These are phyloP conservation scores for Suhomyces ambrosiae DNA, from an alignment of 1,139 yeast genomes.

Conservation along the genomic window DNA sequence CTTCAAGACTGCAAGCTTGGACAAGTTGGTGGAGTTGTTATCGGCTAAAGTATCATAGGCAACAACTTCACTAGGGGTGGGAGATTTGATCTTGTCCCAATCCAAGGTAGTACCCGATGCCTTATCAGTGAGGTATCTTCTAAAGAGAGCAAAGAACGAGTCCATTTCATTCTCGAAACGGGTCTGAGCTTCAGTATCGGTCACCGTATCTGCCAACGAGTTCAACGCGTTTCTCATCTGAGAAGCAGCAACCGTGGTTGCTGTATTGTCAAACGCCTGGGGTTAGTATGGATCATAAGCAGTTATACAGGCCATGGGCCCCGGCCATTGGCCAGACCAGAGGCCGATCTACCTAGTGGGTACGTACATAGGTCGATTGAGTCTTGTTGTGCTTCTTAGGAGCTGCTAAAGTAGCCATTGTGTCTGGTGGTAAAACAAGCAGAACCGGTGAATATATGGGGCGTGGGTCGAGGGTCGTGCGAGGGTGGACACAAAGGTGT, in stretches of 20 bases:
- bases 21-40: slow-evolving; percentile 50
- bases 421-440: slow-evolving; percentile 2
- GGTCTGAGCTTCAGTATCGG: slow-evolving; percentile 53
- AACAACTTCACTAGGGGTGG: slow-evolving; percentile 83
- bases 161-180: slow-evolving; percentile 93
- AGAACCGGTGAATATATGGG: slow-evolving; percentile 10
- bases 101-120: slow-evolving; percentile 83
- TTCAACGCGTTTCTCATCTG: slow-evolving; percentile 97
- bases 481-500: slow-evolving; percentile 2
- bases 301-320: no score
- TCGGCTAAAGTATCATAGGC: slow-evolving; percentile 57
- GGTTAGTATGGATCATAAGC: slow-evolving; percentile 13
- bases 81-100: slow-evolving; percentile 96
- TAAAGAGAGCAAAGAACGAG: slow-evolving; percentile 86
- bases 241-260: slow-evolving; percentile 94
- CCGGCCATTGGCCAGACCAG: no score
- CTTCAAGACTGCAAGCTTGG: slow-evolving; percentile 91
- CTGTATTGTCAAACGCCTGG: slow-evolving; percentile 90
- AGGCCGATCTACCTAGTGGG: no score
- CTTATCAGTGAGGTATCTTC: slow-evolving; percentile 88
- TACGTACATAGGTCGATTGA: slow-evolving; percentile 65
- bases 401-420: slow-evolving; percentile 13
- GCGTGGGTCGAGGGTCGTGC: slow-evolving; percentile 13
- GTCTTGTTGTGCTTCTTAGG: slow-evolving; percentile 71
- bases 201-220: slow-evolving; percentile 80